Evolutionary conservation across 2,329 filamentous ascomycete genomes (phyloP).

Genomic region (Colletotrichum higginsianum): DNA sequence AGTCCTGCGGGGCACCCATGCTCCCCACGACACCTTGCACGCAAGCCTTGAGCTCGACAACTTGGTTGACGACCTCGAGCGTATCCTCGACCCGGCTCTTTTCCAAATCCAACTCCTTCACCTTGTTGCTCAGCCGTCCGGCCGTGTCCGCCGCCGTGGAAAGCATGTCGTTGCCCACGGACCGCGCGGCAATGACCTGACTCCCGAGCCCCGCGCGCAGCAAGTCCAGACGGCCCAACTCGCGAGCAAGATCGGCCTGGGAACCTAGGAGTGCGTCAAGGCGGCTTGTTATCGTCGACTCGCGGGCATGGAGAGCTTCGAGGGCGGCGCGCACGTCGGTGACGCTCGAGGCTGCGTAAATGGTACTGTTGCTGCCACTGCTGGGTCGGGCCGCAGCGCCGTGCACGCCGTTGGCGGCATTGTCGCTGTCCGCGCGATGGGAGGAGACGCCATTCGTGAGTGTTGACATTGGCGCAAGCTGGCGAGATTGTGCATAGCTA

Average conservation of each 20-base stretch:
- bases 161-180: conserved; percentile 92
- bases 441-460: conserved; percentile 60
- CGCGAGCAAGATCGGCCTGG: conserved; percentile 88
- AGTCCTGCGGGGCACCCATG: conserved; percentile 98
- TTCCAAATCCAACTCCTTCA: conserved; percentile 90
- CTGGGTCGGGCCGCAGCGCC: conserved; percentile 31
- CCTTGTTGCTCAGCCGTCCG: conserved; percentile 85
- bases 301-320: conserved; percentile 80
- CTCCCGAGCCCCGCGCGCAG: conserved; percentile 89
- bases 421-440: conserved; percentile 51
- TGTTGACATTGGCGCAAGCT: conserved; percentile 63
- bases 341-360: conserved; percentile 81
- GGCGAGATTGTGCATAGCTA: conserved; percentile 60
- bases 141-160: conserved; percentile 89
- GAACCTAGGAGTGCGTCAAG: conserved; percentile 85
- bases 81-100: conserved; percentile 93
- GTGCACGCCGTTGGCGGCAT: conserved; percentile 45
- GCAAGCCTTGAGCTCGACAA: conserved; percentile 96
- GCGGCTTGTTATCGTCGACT: conserved; percentile 80
- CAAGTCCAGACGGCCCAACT: conserved; percentile 89
- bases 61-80: conserved; percentile 92
- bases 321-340: conserved; percentile 86
- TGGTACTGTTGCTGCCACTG: conserved; percentile 47
- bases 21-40: conserved; percentile 94
- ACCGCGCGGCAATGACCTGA: conserved; percentile 86